Base-by-base conservation (phyloP, 1,139 yeast genomes). In the Yamadazyma blattariae region DNA sequence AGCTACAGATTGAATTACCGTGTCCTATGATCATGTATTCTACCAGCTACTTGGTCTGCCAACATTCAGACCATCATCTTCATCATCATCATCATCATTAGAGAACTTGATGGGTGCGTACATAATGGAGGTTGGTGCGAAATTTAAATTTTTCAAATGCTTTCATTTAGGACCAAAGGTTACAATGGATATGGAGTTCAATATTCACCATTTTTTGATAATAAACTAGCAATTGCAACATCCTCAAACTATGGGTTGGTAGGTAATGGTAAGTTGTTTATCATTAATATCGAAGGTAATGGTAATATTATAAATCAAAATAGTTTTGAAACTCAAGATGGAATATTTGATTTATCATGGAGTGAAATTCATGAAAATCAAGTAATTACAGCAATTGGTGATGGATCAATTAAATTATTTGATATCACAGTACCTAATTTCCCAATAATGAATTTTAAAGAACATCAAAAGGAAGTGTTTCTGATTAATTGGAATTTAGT, bases 201-300 rank as follows among this genome's bases (percentile, higher is more conserved):
- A 51, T 92, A 90, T 64, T 89, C 97, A 1, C 97, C 97, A 5
- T 92, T 80, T 54, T 85, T 77, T 49, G 97, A 92, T 60, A 86
- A 85, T 61, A 85, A 85, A 51, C 56, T 92, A 11, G 97, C 96
- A 0, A 94, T 88, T 24, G 94, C 96, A 1, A 71, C 95, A 0
- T 83, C 96, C 0, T 88, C 97, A 24, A 92, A 92, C 60, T 92
- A 82, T 59, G 97, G 97, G 2, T 67, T 92, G 8, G 96, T 88
- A 4, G 98, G 98, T 3, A 92, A 92, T 56, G 98, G 98, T 3
- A 72, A 87, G 44, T 65, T 92, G 21, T 82, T 68, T 49, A 67
- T 90, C 2, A 64, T 90, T 25, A 78, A 78, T 35, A 83, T 92
- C 35, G 77, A 74, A 33, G 76, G 79, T 8, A 66, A 70, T 41